Base-by-base conservation (phyloP, 2,329 filamentous ascomycete genomes). In the Diaporthe helianthi region DNA sequence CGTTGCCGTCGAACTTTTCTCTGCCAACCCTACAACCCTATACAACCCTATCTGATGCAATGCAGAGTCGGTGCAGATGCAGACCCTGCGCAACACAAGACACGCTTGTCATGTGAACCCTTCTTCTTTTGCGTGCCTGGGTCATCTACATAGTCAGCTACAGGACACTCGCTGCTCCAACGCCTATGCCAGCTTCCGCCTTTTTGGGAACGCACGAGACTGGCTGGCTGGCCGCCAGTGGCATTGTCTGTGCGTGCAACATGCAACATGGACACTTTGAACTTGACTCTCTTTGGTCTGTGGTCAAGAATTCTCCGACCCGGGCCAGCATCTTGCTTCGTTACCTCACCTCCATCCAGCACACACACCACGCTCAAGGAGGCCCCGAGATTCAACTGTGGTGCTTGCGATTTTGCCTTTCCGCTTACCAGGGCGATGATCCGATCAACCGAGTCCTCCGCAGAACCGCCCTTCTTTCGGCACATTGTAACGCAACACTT, bases 1-100 rank as follows among this genome's bases (percentile, higher is more conserved):
- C 61, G 41, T 53, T 41, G 51, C 51, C 54, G 54, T 54, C 47
- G 41, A 31, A 58, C 41, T 54, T 44, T 44, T 26, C 26, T 55
- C 24, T 31, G 10, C 47, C 63, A 33, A 33, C 31, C 31, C 31
- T 33, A 33, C 31, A 38, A 38, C 13, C 36, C 13, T 38, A n/a
- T n/a, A 15, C 36, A 36, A 49, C 58, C 58, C 44, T 36, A 24
- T 38, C 38, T 58, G 53, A 53, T 71, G 69, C 66, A 71, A 54
- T 71, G 69, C 66, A 71, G 44, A 41, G 55, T 65, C 41, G 60
- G 33, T 60, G 69, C 66, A 68, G 44, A 69, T 53, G 61, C 67
- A 58, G 60, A 41, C 52, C 58, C 46, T 68, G 65, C 69, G 29
- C 63, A 46, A 60, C 53, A 12, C 44, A 38, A 55, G 52, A 51